A percentile compares a stretch with the other conserved stretches of the same genome.
Conservation (phyloP, 495 filamentous ascomycete genomes). For the Tuber magnatum region DNA sequence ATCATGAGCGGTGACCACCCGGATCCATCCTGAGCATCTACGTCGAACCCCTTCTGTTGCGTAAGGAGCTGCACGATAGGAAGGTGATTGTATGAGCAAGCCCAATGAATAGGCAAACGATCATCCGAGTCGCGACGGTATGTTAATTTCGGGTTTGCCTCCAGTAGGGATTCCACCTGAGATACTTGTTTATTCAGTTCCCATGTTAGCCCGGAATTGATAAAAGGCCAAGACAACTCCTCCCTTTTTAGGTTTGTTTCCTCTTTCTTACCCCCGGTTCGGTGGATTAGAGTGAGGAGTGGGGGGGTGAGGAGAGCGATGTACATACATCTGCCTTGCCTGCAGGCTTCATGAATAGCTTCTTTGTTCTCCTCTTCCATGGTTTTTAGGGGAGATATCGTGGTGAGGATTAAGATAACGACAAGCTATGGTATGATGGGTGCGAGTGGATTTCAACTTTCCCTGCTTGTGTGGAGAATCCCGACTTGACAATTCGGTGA, state of each 20-base stretch:
- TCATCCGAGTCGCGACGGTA: conserved; percentile 75
- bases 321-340: conserved; percentile 73
- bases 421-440: not conserved
- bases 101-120: conserved; percentile 92
- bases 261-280: conserved; percentile 17
- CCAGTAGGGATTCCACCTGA: conserved; percentile 26
- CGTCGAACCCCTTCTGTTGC: conserved; percentile 67
- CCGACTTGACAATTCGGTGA: not conserved
- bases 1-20: conserved; percentile 98
- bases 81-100: conserved; percentile 72
- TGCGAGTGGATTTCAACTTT: not conserved
- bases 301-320: not conserved
- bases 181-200: conserved; percentile 18
- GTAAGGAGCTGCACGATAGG: conserved; percentile 66
- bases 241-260: conserved; percentile 17
- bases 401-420: not conserved
- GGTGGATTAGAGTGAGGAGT: conserved; percentile 6
- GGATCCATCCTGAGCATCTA: conserved; percentile 74
- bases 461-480: not conserved
- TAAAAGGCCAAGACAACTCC: not conserved
- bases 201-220: not conserved
- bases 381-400: not conserved
- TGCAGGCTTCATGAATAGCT: conserved; percentile 79
- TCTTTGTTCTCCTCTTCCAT: conserved; percentile 40
- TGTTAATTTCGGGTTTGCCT: conserved; percentile 76